Evolutionary conservation across 2,329 filamentous ascomycete genomes (phyloP).

Genomic region (Aureobasidium sp.): DNA sequence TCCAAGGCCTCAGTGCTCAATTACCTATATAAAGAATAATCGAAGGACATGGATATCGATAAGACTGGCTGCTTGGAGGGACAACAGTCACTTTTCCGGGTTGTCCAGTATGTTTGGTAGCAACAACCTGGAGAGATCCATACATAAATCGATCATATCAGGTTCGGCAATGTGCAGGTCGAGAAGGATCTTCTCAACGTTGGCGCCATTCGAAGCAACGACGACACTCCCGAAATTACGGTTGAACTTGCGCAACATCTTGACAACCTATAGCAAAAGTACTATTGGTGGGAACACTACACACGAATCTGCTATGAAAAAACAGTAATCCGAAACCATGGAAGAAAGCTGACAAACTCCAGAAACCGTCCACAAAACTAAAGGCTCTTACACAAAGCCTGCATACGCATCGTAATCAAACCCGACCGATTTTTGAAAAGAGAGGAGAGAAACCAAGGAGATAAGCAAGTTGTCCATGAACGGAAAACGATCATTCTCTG

Average conservation of each 20-base stretch:
- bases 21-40: no score
- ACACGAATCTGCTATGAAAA: not conserved
- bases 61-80: not conserved
- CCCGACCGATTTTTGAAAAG: not conserved
- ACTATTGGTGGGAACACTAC: not conserved
- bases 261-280: no score
- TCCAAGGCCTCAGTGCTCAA: no score
- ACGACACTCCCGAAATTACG: not conserved
- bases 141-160: not conserved
- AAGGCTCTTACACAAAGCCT: not conserved
- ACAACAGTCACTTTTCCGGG: not conserved
- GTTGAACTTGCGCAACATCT: no score
- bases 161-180: no score
- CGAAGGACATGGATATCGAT: no score
- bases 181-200: not conserved
- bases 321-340: not conserved
- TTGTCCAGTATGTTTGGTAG: not conserved
- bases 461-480: not conserved
- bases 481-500: slow-evolving; percentile 4
- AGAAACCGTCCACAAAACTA: not conserved
- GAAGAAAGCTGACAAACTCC: not conserved
- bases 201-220: not conserved
- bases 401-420: not conserved
- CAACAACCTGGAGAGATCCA: not conserved
- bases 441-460: not conserved